Evolutionary conservation across 768 basidiomycete species (phyloP).

Genomic region (Gymnopilus junonius): DNA sequence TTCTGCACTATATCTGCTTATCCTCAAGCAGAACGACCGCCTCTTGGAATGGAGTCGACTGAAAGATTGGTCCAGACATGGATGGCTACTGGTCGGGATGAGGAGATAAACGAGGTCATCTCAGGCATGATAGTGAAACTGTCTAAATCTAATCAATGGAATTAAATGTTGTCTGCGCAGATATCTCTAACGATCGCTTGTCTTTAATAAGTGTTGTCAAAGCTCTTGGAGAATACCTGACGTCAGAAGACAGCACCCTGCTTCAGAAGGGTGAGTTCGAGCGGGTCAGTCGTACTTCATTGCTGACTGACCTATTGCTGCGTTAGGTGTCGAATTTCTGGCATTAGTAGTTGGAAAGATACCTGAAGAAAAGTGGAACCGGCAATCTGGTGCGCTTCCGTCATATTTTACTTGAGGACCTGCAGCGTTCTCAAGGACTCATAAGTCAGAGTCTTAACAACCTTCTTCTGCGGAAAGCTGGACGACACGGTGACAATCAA

Average conservation of each 20-base stretch:
- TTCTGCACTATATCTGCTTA: neutral
- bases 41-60: slow-evolving; percentile 37
- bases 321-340: slow-evolving; percentile 81
- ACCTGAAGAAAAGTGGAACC: slow-evolving; percentile 67
- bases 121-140: slow-evolving; percentile 50
- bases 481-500: slow-evolving; percentile 86
- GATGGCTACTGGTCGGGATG: slow-evolving; percentile 66
- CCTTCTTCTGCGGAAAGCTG: slow-evolving; percentile 86
- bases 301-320: neutral
- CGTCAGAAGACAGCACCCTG: slow-evolving; percentile 79
- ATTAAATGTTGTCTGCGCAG: slow-evolving; percentile 30
- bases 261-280: slow-evolving; percentile 72
- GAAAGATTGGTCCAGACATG: slow-evolving; percentile 68
- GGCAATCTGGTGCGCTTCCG: slow-evolving; percentile 76
- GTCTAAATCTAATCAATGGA: slow-evolving; percentile 8
- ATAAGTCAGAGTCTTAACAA: slow-evolving; percentile 78
- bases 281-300: neutral
- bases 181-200: slow-evolving; percentile 54
- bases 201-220: slow-evolving; percentile 83
- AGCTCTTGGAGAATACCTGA: slow-evolving; percentile 85
- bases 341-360: slow-evolving; percentile 68
- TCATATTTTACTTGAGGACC: neutral
- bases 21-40: neutral
- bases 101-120: slow-evolving; percentile 62
- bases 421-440: slow-evolving; percentile 1